Conservation (phyloP, 2,329 filamentous ascomycete genomes). For the Phialocephala sp. region DNA sequence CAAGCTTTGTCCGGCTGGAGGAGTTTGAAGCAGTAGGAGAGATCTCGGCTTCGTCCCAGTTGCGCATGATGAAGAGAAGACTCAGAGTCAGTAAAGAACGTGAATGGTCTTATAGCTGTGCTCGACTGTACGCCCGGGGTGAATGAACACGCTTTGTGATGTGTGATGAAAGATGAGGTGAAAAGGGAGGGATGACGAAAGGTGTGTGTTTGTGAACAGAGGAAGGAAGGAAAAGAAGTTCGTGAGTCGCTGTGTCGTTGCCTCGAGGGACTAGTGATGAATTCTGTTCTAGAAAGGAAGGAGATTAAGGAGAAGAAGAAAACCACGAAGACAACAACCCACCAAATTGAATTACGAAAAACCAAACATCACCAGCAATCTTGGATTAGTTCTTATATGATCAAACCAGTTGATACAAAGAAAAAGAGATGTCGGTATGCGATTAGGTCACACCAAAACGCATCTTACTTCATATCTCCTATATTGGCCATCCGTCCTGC, state of each 20-base stretch:
- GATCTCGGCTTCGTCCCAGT: conserved; percentile 15
- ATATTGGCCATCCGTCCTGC: conserved; percentile 7
- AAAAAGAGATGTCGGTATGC: background rate
- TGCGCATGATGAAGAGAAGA: conserved; percentile 15
- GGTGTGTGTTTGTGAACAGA: background rate
- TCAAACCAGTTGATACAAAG: background rate
- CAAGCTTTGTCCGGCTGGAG: background rate
- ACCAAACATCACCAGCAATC: background rate
- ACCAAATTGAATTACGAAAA: no score
- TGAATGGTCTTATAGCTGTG: conserved; percentile 3
- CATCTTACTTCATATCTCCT: conserved; percentile 4
- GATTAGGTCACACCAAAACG: background rate
- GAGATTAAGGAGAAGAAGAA: background rate
- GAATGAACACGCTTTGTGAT: conserved; percentile 14
- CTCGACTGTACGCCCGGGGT: background rate
- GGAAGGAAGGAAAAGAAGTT: background rate
- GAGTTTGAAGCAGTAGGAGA: conserved; percentile 10
- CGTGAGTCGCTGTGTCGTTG: background rate
- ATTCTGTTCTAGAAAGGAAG: background rate
- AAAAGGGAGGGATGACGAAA: background rate
- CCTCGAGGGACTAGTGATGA: background rate
- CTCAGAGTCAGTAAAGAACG: background rate
- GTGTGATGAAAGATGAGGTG: background rate
- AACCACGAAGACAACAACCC: no score
- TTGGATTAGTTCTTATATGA: background rate